phyloP scores from a whole-genome alignment of 208 protist species.

The Crithidia brevicula region DNA sequence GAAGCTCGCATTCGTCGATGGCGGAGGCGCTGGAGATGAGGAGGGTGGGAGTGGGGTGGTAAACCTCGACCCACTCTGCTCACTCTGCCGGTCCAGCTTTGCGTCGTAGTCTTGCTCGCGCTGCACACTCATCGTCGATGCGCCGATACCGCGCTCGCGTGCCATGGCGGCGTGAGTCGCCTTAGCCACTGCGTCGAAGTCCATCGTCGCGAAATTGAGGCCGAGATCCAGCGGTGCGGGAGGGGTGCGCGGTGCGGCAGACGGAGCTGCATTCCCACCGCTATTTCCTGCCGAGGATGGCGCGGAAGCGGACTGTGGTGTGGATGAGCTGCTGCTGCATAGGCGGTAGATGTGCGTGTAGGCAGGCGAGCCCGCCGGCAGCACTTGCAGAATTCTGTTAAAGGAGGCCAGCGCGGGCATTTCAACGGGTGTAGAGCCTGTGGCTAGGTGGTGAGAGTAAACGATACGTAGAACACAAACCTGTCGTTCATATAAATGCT shows the following conservation, averaged over 20 bases:
- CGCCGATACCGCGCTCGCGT: conserved; percentile 16
- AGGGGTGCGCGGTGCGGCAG: background rate
- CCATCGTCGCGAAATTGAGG: conserved; percentile 63
- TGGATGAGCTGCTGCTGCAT: conserved; percentile 8
- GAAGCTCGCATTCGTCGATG: background rate
- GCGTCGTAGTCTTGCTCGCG: conserved; percentile 11
- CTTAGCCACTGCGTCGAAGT: conserved; percentile 52
- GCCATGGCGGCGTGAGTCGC: conserved; percentile 46
- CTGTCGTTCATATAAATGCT: too few relatives aligned
- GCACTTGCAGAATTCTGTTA: background rate
- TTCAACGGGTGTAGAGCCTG: too few relatives aligned
- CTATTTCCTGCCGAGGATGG: background rate
- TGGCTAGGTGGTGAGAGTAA: too few relatives aligned
- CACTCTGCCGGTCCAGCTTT: conserved; percentile 4
- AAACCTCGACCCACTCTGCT: background rate
- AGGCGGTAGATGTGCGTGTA: conserved; percentile 21
- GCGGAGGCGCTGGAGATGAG: background rate
- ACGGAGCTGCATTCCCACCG: background rate
- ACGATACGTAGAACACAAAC: too few relatives aligned
- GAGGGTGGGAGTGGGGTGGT: background rate
- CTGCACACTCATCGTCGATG: background rate
- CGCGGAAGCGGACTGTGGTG: background rate
- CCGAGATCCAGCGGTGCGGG: conserved; percentile 33
- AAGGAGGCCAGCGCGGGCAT: background rate
- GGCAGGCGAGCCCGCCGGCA: background rate